phyloP scores from a whole-genome alignment of 1,284 basidiomycete species.

The Rhizoctonia solani region DNA sequence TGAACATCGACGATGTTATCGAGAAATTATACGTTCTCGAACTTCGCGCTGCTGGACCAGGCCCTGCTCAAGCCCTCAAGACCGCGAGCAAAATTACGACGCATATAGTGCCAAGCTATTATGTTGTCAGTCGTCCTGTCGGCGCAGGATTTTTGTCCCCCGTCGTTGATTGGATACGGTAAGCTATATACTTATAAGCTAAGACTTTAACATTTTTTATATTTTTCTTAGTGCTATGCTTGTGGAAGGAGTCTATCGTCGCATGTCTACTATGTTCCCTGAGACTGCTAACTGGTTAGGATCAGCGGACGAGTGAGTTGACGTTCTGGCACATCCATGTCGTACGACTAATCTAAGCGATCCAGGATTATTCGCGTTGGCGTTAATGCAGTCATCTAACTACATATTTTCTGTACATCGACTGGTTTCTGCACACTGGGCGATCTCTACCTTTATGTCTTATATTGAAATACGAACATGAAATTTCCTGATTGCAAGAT shows the following conservation, averaged over 20 bases:
- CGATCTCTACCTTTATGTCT: too few species aligned
- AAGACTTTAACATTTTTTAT: neutral
- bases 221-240: slow-evolving; percentile 17
- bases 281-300: slow-evolving; percentile 60
- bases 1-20: slow-evolving; percentile 54
- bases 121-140: slow-evolving; percentile 54
- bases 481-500: too few species aligned
- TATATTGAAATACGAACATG: too few species aligned
- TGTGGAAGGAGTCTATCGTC: slow-evolving; percentile 12
- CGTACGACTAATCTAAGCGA: neutral
- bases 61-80: slow-evolving; percentile 51
- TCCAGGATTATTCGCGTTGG: slow-evolving; percentile 44
- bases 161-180: slow-evolving; percentile 52
- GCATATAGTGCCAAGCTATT: slow-evolving; percentile 66
- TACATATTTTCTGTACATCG: neutral
- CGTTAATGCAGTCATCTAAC: slow-evolving; percentile 42
- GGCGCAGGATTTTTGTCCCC: slow-evolving; percentile 45
- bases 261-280: slow-evolving; percentile 55
- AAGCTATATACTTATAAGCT: slow-evolving; percentile 53
- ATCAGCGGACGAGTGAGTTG: slow-evolving; percentile 55
- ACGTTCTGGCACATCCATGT: neutral
- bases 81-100: slow-evolving; percentile 53
- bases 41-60: slow-evolving; percentile 41
- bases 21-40: slow-evolving; percentile 57
- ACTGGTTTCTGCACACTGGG: too few species aligned